phyloP scores from a whole-genome alignment of 345 rosid genomes.

The Citrus cavaleriei region DNA sequence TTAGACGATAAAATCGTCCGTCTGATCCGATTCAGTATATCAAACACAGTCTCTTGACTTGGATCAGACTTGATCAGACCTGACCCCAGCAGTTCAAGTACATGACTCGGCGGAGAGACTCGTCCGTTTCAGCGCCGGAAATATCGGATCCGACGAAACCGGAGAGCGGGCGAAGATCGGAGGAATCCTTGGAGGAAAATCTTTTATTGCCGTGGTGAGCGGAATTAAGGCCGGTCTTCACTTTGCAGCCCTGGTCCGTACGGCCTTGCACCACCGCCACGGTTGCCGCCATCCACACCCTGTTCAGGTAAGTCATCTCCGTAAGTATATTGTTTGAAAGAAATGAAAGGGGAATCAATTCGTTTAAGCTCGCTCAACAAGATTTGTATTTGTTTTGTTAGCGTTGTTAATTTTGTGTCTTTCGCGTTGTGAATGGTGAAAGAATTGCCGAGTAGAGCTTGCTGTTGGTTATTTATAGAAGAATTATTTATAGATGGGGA shows the following conservation, averaged over 20 bases:
- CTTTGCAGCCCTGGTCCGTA: constrained; percentile 52
- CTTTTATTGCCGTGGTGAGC: constrained; percentile 45
- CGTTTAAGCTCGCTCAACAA: too few relatives aligned
- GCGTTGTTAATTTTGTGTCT: not conserved
- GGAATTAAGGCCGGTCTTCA: constrained; percentile 43
- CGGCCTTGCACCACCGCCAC: constrained; percentile 65
- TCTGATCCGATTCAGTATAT: not conserved
- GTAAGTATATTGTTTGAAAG: too few relatives aligned
- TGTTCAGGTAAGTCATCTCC: constrained; percentile 49
- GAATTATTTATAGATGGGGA: too few relatives aligned
- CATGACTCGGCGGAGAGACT: constrained; percentile 76
- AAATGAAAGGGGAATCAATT: too few relatives aligned
- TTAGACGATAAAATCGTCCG: not conserved
- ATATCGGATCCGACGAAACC: constrained; percentile 39
- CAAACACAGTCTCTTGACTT: not conserved
- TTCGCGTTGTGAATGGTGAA: fast-evolving
- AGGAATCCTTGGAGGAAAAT: constrained; percentile 22
- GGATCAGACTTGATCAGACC: constrained; percentile 21
- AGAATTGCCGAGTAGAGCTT: fast-evolving
- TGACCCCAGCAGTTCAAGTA: constrained; percentile 92
- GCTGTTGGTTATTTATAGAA: too few relatives aligned
- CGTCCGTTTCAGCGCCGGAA: constrained; percentile 48
- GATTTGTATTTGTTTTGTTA: not conserved
- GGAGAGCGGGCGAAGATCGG: constrained; percentile 58
- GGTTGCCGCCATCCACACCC: constrained; percentile 73